phyloP scores from a whole-genome alignment of 495 filamentous ascomycete genomes.

The Podospora australis region DNA sequence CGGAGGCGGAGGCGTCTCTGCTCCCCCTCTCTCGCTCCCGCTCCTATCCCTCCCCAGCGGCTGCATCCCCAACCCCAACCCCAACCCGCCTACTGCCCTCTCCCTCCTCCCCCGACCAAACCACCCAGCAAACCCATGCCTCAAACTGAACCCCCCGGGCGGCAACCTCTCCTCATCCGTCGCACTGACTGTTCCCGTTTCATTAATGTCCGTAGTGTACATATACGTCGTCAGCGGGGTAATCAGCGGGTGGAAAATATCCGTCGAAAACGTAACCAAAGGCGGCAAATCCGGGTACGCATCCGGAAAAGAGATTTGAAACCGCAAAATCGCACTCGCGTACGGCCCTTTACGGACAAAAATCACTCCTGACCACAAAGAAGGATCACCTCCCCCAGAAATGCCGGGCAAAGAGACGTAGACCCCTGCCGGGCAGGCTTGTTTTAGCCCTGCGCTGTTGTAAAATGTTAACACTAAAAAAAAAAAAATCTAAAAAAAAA shows the following conservation, averaged over 20 bases:
- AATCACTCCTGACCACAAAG: conserved; percentile 79
- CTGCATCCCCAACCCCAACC: neutral
- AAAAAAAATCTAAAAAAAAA: neutral
- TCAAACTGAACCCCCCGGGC: conserved; percentile 79
- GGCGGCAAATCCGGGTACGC: conserved; percentile 75
- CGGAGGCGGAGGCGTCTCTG: conserved; percentile 28
- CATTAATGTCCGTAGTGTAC: conserved; percentile 67
- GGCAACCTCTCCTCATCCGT: conserved; percentile 74
- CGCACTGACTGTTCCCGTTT: conserved; percentile 67
- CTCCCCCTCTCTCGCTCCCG: conserved; percentile 12
- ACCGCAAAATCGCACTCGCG: conserved; percentile 77
- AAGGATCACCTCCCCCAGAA: conserved; percentile 57
- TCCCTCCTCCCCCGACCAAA: conserved; percentile 48
- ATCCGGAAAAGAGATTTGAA: conserved; percentile 80
- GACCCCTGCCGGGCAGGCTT: conserved; percentile 73
- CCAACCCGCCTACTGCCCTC: conserved; percentile 19
- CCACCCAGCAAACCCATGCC: conserved; percentile 87
- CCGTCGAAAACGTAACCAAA: conserved; percentile 76
- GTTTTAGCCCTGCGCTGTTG: conserved; percentile 68
- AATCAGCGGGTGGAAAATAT: conserved; percentile 91
- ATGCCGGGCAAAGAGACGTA: conserved; percentile 66
- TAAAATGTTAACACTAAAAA: conserved; percentile 9
- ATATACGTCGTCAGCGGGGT: conserved; percentile 86
- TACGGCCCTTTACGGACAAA: conserved; percentile 94
- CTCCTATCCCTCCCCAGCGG: neutral